Evolutionary conservation across 441 rosid genomes (phyloP).

Genomic region (Dalechampia spathulata): DNA sequence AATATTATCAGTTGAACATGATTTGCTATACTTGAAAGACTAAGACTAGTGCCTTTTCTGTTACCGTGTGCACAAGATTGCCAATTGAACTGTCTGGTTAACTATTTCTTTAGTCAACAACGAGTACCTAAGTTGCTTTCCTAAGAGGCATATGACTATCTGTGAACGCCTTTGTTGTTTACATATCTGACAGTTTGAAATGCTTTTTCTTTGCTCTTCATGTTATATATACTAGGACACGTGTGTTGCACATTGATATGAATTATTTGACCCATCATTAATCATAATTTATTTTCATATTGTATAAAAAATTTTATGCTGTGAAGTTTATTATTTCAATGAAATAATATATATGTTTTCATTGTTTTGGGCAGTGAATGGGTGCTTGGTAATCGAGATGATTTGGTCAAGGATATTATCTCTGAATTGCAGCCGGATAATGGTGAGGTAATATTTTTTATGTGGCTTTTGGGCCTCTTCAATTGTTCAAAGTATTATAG

Average conservation of each 20-base stretch:
- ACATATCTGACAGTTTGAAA: not conserved
- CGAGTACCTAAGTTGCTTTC: not conserved
- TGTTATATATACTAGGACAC: too few relatives aligned
- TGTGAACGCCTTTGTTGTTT: not conserved
- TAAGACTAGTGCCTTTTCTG: not conserved
- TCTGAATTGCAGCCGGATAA: slow-evolving; percentile 62
- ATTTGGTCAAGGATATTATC: slow-evolving; percentile 81
- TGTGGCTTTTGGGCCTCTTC: slow-evolving; percentile 7
- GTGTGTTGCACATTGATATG: too few relatives aligned
- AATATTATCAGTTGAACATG: not conserved
- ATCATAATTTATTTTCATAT: too few relatives aligned
- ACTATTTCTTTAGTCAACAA: not conserved
- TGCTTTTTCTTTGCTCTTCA: slow-evolving; percentile 1
- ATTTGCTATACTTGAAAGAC: not conserved
- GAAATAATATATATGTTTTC: not conserved
- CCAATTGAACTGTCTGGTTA: not conserved
- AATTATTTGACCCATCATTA: too few relatives aligned
- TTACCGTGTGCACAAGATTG: not conserved
- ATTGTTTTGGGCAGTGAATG: slow-evolving; percentile 58
- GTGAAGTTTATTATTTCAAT: too few relatives aligned
- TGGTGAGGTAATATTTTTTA: slow-evolving; percentile 60
- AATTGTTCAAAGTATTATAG: not conserved
- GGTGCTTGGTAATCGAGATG: slow-evolving; percentile 96
- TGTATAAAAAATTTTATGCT: too few relatives aligned
- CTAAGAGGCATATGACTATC: not conserved